Evolutionary conservation across 2,329 filamentous ascomycete species (phyloP).

Genomic region (Epichloe brachyelytri): DNA sequence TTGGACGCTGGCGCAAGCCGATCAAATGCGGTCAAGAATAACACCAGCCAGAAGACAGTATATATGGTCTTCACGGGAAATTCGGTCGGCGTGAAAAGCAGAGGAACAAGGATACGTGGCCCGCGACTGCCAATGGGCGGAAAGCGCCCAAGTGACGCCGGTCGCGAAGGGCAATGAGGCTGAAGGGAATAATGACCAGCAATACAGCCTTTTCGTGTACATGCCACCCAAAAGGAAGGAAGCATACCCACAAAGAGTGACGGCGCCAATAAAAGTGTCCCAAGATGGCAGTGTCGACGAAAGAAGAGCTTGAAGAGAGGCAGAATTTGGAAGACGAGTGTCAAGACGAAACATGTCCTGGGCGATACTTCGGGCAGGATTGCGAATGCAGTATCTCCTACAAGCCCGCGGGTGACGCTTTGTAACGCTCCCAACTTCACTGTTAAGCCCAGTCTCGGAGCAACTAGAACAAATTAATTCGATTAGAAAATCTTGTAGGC

Average conservation of each 20-base stretch:
- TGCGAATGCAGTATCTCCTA: slow-evolving; percentile 89
- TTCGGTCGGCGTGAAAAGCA: slow-evolving; percentile 83
- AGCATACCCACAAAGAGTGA: slow-evolving; percentile 88
- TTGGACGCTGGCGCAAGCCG: slow-evolving; percentile 72
- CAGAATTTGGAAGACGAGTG: slow-evolving; percentile 67
- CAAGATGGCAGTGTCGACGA: slow-evolving; percentile 51
- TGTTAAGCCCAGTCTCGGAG: slow-evolving; percentile 63
- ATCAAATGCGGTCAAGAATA: slow-evolving; percentile 80
- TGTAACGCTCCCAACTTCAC: slow-evolving; percentile 64
- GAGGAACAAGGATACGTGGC: slow-evolving; percentile 87
- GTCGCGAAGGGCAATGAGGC: slow-evolving; percentile 79
- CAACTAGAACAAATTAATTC: slow-evolving; percentile 39
- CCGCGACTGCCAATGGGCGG: slow-evolving; percentile 78
- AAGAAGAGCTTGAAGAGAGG: slow-evolving; percentile 71
- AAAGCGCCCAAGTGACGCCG: slow-evolving; percentile 86
- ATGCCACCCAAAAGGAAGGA: slow-evolving; percentile 96
- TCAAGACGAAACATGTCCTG: slow-evolving; percentile 66
- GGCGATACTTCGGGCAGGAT: slow-evolving; percentile 80
- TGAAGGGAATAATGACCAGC: slow-evolving; percentile 89
- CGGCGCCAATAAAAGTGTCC: slow-evolving; percentile 78
- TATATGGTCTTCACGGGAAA: slow-evolving; percentile 92
- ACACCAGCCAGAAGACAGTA: slow-evolving; percentile 79
- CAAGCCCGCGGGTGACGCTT: slow-evolving; percentile 83
- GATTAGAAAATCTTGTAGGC: not conserved
- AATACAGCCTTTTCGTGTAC: slow-evolving; percentile 97